Evolutionary conservation across 2,329 filamentous ascomycete species (phyloP), one percentile per base, ranked within the genome.

Genomic region (Fusarium foetens): DNA sequence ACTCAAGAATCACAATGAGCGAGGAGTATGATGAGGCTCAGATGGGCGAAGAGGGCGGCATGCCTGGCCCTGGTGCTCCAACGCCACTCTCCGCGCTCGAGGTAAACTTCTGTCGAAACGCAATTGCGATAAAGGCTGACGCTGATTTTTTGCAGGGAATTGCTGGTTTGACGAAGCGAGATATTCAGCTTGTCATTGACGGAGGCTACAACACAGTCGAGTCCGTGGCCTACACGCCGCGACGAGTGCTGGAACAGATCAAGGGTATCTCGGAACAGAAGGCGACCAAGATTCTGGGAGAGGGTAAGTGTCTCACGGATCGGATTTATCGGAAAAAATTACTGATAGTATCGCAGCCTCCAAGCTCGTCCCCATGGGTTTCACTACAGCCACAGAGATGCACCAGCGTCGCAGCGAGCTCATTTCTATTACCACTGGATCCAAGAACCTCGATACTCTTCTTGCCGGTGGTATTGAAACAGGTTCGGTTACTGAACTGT

Each of bases 351-450:
- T 19, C 4, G 4, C 39, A 97, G 95, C 95, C 33, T 95, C 94
- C 3, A 99, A 98, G 82, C 89, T 98, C 57, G 96, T 99, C 1
- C 96, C 96, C 0, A 97, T 99, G 95, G 96, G 96, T 45, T 99
- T 99, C 81, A 99, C 97, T 3, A 99, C 96, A 0, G 96, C 96
- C 7, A 99, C 96, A 1, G 97, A 99, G 83, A 99, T 99, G 95
- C 97, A 99, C 80, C 94, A 95, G 76, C 92, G 96, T 72, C 91
- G 97, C 81, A 98, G 94, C 82, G 96, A 98, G 83, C 89, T 99
- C 66, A 99, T 99, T 75, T 98, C 95, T 19, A 97, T 99, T 74
- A 98, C 96, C 7, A 99, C 96, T 6, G 96, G 97, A 65, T 98
- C 96, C 13, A 99, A 99, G 84, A 95, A 98, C 79, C 88, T 99